Percentiles rank a stretch among this genome's conserved stretches.
Evolutionary conservation across 768 basidiomycete genomes (phyloP).

Genomic region (Mycena epipterygia): DNA sequence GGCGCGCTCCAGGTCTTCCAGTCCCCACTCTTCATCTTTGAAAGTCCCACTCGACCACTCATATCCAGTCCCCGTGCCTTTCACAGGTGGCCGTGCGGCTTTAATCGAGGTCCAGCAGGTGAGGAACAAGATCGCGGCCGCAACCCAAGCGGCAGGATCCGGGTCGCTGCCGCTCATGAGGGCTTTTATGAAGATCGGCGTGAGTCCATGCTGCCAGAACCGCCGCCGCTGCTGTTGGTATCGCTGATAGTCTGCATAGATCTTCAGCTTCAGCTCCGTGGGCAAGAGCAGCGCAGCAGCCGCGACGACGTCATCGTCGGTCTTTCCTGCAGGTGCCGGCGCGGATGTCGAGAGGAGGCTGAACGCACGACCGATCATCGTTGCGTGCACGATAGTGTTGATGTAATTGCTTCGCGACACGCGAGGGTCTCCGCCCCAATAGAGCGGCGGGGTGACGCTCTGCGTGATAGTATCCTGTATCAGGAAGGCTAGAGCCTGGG

Average conservation of each 20-base stretch:
- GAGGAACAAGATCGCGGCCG: constrained; percentile 17
- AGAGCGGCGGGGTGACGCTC: constrained; percentile 16
- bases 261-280: constrained; percentile 9
- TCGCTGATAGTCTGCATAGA: neutral
- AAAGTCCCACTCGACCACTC: neutral
- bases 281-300: constrained; percentile 6
- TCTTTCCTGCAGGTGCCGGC: constrained; percentile 8
- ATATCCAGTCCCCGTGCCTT: neutral
- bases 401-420: neutral
- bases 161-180: constrained; percentile 22
- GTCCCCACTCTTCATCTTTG: neutral
- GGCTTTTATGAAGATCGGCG: constrained; percentile 15
- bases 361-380: constrained; percentile 23
- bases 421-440: constrained; percentile 21
- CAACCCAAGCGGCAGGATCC: constrained; percentile 7
- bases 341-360: constrained; percentile 16
- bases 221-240: constrained; percentile 6
- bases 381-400: constrained; percentile 11
- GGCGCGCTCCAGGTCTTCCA: neutral
- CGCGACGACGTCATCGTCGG: constrained; percentile 6
- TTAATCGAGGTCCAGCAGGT: constrained; percentile 15
- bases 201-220: constrained; percentile 13
- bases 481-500: constrained; percentile 7
- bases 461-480: neutral
- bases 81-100: constrained; percentile 1